Conservation (phyloP, 163 green algal species). For the Scenedesmus sp. region DNA sequence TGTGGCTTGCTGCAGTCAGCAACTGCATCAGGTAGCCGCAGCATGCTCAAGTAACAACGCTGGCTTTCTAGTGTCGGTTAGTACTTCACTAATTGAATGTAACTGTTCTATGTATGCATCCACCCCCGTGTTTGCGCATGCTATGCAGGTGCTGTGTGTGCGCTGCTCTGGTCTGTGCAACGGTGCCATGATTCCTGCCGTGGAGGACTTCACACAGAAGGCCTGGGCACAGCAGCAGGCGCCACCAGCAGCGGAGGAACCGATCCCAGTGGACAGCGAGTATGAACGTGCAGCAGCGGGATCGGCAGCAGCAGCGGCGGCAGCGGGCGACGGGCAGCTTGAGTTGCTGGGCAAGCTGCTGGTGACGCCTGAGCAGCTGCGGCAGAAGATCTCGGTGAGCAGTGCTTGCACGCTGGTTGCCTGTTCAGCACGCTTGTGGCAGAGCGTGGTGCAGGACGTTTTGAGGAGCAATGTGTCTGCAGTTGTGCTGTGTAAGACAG, state of each 20-base stretch:
- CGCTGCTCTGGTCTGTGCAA: slow-evolving; percentile 88
- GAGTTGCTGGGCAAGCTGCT: slow-evolving; percentile 73
- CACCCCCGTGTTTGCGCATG: too few species aligned
- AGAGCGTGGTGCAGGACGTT: too few species aligned
- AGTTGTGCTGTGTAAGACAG: too few species aligned
- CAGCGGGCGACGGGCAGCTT: slow-evolving; percentile 29
- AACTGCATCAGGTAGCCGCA: neutral
- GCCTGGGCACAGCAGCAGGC: slow-evolving; percentile 27
- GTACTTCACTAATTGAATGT: neutral
- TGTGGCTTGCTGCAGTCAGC: neutral
- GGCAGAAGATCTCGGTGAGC: slow-evolving; percentile 75
- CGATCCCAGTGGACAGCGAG: neutral
- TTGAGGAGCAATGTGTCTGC: too few species aligned
- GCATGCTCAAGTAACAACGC: too few species aligned
- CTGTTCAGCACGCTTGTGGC: neutral
- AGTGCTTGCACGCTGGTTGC: neutral
- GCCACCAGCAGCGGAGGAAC: slow-evolving; percentile 12
- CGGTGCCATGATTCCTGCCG: slow-evolving; percentile 86
- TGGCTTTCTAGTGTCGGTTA: too few species aligned
- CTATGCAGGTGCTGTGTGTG: slow-evolving; percentile 67
- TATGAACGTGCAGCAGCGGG: slow-evolving; percentile 4
- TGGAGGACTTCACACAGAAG: slow-evolving; percentile 81
- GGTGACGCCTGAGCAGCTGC: slow-evolving; percentile 83
- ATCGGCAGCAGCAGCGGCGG: slow-evolving; percentile 37
- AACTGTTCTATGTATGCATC: neutral